Conservation (phyloP, 1,139 yeast genomes). For the Taphrina confusa region DNA sequence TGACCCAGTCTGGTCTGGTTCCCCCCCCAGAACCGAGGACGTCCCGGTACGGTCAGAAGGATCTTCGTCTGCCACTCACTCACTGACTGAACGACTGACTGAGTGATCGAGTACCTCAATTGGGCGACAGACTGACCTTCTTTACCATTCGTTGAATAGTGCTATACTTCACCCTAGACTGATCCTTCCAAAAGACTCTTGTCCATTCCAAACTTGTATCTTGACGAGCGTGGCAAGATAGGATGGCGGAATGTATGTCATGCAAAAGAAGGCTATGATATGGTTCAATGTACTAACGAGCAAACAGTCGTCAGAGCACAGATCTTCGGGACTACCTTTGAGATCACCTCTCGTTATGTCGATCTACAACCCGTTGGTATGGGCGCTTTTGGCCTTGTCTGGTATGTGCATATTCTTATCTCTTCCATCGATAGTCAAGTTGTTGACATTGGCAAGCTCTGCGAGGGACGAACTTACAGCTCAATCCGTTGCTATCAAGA, state of each 20-base stretch:
- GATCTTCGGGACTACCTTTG: conserved; percentile 87
- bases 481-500: conserved; percentile 94
- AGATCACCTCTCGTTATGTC: conserved; percentile 69
- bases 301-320: conserved; percentile 47
- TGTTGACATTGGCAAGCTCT: conserved; percentile 49
- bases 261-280: neutral
- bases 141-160: too few relatives aligned
- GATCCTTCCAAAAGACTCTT: too few relatives aligned
- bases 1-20: too few relatives aligned
- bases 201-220: neutral
- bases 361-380: conserved; percentile 96
- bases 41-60: too few relatives aligned
- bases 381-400: conserved; percentile 98
- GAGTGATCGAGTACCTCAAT: too few relatives aligned
- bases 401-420: conserved; percentile 47
- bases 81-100: too few relatives aligned
- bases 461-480: conserved; percentile 88
- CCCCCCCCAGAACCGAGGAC: too few relatives aligned
- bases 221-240: neutral
- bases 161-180: too few relatives aligned
- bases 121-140: too few relatives aligned
- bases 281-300: neutral
- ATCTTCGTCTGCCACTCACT: too few relatives aligned
- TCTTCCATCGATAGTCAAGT: neutral
- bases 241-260: conserved; percentile 24